phyloP scores from a whole-genome alignment of 2,329 filamentous ascomycete genomes.

The Gliomastix tumulicola region DNA sequence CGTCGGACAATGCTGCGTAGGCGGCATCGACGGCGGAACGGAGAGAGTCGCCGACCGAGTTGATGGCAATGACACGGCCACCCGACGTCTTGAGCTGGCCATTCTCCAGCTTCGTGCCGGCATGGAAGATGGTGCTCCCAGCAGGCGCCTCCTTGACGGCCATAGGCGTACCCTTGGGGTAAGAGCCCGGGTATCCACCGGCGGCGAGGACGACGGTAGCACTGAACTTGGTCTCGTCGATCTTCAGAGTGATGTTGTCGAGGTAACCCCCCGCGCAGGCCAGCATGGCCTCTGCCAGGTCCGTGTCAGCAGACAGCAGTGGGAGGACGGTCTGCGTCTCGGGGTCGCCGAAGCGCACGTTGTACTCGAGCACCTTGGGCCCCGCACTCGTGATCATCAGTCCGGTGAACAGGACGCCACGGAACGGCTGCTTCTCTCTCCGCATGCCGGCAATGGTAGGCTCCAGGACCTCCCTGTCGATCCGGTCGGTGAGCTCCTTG shows the following conservation, averaged over 20 bases:
- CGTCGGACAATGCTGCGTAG: conserved; percentile 71
- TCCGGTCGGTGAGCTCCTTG: conserved; percentile 62
- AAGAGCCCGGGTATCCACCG: conserved; percentile 81
- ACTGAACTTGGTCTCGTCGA: conserved; percentile 66
- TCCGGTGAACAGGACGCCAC: conserved; percentile 79
- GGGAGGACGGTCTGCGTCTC: conserved; percentile 84
- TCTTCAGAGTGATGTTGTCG: conserved; percentile 58
- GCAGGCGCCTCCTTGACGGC: conserved; percentile 35
- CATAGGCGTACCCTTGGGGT: conserved; percentile 69
- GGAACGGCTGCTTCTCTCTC: conserved; percentile 66
- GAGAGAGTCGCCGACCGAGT: conserved; percentile 64
- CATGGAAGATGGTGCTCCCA: conserved; percentile 77
- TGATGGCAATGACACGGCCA: conserved; percentile 90
- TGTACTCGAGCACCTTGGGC: conserved; percentile 84
- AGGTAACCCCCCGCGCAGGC: conserved; percentile 75
- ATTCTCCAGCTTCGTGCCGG: conserved; percentile 66
- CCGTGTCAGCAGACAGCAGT: conserved; percentile 68
- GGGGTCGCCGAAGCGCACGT: conserved; percentile 86
- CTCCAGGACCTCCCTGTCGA: conserved; percentile 75
- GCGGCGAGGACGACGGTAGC: conserved; percentile 93
- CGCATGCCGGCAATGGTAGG: conserved; percentile 87
- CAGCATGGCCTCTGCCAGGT: conserved; percentile 83
- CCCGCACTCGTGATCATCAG: conserved; percentile 83
- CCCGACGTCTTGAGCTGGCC: conserved; percentile 68
- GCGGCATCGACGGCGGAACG: conserved; percentile 78